Evolutionary conservation across 139 green algal species (phyloP).

Genomic region (Picochlorum sp.): DNA sequence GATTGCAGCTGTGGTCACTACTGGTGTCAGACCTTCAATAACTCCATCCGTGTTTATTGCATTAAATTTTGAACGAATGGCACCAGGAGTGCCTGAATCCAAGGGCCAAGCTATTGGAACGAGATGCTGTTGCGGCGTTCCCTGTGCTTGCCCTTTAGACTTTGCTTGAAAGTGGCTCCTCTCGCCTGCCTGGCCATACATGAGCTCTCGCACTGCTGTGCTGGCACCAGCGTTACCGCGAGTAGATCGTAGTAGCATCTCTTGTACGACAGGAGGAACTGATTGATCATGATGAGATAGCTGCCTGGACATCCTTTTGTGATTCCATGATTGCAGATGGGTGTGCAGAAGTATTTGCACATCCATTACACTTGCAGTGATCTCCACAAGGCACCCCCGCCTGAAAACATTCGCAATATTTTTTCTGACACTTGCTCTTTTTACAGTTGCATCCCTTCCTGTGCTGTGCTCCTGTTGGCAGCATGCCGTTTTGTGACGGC

Average conservation of each 20-base stretch:
- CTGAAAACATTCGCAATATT: constrained; percentile 98
- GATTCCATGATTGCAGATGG: neutral
- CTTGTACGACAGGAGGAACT: too few relatives aligned
- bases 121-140: neutral
- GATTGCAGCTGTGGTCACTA: too few relatives aligned
- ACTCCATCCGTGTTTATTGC: too few relatives aligned
- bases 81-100: neutral
- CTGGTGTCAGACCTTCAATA: too few relatives aligned
- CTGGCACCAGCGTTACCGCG: neutral
- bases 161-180: neutral
- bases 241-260: neutral
- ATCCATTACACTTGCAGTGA: constrained; percentile 77
- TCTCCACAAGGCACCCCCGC: constrained; percentile 72
- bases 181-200: neutral
- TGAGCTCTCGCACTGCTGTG: neutral
- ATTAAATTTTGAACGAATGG: neutral
- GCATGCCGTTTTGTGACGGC: neutral
- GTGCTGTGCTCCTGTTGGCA: constrained; percentile 39
- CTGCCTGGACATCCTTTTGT: neutral
- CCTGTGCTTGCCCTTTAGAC: neutral
- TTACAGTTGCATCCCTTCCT: constrained; percentile 45
- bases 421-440: constrained; percentile 85
- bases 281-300: too few relatives aligned
- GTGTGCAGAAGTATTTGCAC: constrained; percentile 43
- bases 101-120: constrained; percentile 8